Evolutionary conservation across 1,139 yeast genomes (phyloP), one percentile per base, ranked within the genome.

Genomic region (Pichia cactophila): DNA sequence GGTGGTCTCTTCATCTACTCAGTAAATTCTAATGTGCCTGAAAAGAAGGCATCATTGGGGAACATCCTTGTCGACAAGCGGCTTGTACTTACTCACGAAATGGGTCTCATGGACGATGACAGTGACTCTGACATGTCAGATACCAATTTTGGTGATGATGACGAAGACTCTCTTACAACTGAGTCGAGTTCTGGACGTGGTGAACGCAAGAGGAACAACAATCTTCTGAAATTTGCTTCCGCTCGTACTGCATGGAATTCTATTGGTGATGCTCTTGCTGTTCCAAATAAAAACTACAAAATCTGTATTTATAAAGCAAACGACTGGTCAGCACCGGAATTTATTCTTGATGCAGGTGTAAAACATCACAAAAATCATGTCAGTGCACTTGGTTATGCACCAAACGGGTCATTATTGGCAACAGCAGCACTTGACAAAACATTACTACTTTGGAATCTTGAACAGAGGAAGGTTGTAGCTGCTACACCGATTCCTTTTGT

Each of bases 1-100:
- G 95, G 96, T 11, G 72, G 71, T 40, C 67, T 88, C 28, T 75
- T 78, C 42, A 69, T 92, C 43, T 86, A 75, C 60, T 81, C 88
- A 0, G 75, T 84, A 35, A 73, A 74, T 2, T 69, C 78, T 1
- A 46, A 61, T 8, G 58, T 55, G 16, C 65, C 66, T 1, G 51
- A 56, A 11, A 54, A 45, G 33, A 50, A 56, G 10, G 59, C 58
- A 5, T 46, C 56, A 5, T 54, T 62, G 28, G 48, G 57, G 2
- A 50, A 51, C 23, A n/a, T 64, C 10, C 46, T 61, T 1, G 55
- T 56, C 11, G 61, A 61, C 41, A 58, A 57, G 41, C 58, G 60
- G 48, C 29, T 56, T 9, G 49, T 46, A 10, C 43, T 55, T n/a
- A 47, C 50, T 5, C 51, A 52, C 20, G 55, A 53, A 39, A 46